These are phyloP conservation scores for Acanthamoeba polyphaga DNA, from an alignment of 208 protist species.

Conservation along the genomic window DNA sequence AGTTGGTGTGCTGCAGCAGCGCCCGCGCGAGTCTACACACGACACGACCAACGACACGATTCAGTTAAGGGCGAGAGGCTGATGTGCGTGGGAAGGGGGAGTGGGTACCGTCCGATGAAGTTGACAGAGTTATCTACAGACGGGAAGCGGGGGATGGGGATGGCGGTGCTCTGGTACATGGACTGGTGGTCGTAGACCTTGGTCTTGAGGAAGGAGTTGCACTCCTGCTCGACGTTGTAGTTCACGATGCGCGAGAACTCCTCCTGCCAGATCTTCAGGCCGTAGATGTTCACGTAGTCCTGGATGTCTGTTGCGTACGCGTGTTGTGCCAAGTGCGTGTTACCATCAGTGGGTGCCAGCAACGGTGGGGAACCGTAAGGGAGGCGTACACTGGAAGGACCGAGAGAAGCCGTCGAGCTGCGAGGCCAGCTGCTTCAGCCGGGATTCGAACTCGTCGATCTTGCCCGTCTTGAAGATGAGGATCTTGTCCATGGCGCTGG, in stretches of 20 bases:
- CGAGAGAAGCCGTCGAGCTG: conserved; percentile 94
- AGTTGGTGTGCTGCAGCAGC: conserved; percentile 93
- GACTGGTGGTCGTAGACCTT: conserved; percentile 92
- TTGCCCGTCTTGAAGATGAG: conserved; percentile 80
- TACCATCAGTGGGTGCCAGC: neutral
- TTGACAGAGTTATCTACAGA: conserved; percentile 86
- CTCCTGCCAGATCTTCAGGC: conserved; percentile 97
- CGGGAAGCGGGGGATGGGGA: conserved; percentile 95
- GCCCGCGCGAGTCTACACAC: conserved; percentile 90
- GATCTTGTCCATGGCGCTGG: conserved; percentile 82
- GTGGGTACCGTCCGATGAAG: conserved; percentile 92
- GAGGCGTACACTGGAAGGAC: conserved; percentile 95
- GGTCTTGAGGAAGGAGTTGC: conserved; percentile 95
- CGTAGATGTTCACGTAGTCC: conserved; percentile 98
- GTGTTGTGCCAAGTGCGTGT: neutral
- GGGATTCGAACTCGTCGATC: conserved; percentile 89
- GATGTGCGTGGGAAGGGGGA: neutral
- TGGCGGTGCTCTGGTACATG: conserved; percentile 94
- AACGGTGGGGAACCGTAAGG: neutral
- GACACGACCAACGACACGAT: no score
- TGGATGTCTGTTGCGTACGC: conserved; percentile 89
- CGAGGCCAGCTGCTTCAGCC: conserved; percentile 90
- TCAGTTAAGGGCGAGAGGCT: no score
- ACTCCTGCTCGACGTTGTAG: conserved; percentile 98
- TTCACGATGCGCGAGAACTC: conserved; percentile 97